These are phyloP conservation scores for Apiospora pterosperma DNA, from an alignment of 2,329 filamentous ascomycete species.

Conservation along the genomic window DNA sequence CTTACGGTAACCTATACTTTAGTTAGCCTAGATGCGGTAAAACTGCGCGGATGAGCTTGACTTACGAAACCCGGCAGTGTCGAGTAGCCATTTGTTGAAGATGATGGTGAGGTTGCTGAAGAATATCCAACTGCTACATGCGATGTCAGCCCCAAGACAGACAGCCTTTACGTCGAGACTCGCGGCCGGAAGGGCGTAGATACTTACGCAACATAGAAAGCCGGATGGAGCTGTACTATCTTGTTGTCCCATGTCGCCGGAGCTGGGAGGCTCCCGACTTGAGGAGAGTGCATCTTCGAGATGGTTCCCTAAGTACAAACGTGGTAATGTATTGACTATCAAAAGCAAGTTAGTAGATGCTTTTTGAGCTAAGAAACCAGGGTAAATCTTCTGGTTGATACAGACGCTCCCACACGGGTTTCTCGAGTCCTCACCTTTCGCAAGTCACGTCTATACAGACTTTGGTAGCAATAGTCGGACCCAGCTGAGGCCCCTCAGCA, in stretches of 20 bases:
- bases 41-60: neutral
- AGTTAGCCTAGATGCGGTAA: neutral
- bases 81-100: constrained; percentile 88
- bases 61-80: constrained; percentile 67
- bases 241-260: neutral
- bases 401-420: neutral
- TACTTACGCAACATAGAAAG: constrained; percentile 11
- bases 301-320: neutral
- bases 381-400: neutral
- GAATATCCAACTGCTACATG: constrained; percentile 67
- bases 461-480: neutral
- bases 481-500: neutral
- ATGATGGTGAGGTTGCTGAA: constrained; percentile 81
- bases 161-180: neutral
- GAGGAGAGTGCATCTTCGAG: neutral
- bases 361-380: neutral
- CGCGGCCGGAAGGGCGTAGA: neutral
- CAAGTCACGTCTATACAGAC: neutral
- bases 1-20: neutral
- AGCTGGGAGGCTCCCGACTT: neutral
- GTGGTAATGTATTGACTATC: neutral
- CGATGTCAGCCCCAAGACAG: neutral
- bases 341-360: neutral
- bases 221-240: constrained; percentile 7
- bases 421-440: neutral